These are phyloP conservation scores for Aspergillus pseudotamarii DNA, from an alignment of 2,329 filamentous ascomycete species.

Conservation along the genomic window DNA sequence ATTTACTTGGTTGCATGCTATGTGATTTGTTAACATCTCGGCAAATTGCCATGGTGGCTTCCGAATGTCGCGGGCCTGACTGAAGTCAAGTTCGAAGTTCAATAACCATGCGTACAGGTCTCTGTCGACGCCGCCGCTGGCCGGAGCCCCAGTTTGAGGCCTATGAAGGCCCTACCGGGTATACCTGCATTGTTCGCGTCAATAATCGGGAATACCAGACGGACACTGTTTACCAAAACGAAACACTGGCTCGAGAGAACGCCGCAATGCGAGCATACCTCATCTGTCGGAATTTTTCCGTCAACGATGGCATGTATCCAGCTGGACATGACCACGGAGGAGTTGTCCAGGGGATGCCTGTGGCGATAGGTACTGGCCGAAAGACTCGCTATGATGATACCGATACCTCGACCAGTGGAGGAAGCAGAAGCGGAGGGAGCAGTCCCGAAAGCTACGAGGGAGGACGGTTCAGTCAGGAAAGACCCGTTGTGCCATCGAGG, in stretches of 20 bases:
- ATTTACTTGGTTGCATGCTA: conserved; percentile 9
- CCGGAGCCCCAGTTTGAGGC: conserved; percentile 86
- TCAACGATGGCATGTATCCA: conserved; percentile 87
- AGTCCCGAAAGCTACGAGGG: conserved; percentile 50
- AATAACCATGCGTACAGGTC: conserved; percentile 62
- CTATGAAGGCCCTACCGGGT: conserved; percentile 73
- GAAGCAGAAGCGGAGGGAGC: conserved; percentile 57
- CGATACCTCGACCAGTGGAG: conserved; percentile 44
- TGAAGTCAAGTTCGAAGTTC: conserved; percentile 22
- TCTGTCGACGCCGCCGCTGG: conserved; percentile 94
- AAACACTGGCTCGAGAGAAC: conserved; percentile 83
- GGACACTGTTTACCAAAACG: conserved; percentile 79
- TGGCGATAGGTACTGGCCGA: conserved; percentile 65
- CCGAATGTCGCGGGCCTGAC: not conserved
- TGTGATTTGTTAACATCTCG: conserved; percentile 14
- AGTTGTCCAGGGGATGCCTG: conserved; percentile 63
- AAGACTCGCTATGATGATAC: conserved; percentile 54
- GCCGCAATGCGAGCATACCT: conserved; percentile 95
- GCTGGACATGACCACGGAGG: conserved; percentile 57
- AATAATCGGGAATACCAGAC: conserved; percentile 97
- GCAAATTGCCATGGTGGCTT: conserved; percentile 9
- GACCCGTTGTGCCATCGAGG: conserved; percentile 24
- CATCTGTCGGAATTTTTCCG: conserved; percentile 96
- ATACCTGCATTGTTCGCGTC: conserved; percentile 87
- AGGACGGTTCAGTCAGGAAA: conserved; percentile 24